Conservation (phyloP, 73 alveolate genomes). For the Paramecium primaurelia region DNA sequence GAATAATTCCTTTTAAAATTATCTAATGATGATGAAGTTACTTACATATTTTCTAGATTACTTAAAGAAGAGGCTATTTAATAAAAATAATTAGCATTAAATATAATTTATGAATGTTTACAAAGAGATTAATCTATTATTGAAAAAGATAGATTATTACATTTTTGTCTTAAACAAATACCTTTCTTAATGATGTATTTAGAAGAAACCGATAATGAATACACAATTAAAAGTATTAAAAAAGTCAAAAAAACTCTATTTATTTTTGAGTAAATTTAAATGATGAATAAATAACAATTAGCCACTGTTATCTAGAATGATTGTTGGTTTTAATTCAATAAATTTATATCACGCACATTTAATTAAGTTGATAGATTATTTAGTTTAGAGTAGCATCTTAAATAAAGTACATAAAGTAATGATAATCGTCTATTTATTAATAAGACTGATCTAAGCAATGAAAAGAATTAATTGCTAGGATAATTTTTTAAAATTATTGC, state of each 20-base stretch:
- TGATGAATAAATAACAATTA: not conserved
- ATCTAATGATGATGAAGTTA: not conserved
- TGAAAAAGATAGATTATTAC: not conserved
- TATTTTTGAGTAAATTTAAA: not conserved
- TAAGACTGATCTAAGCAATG: not conserved
- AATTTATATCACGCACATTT: not conserved
- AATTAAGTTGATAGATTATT: conserved; percentile 10
- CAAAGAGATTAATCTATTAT: not conserved
- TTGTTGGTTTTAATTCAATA: not conserved
- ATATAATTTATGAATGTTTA: not conserved
- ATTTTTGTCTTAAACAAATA: not conserved
- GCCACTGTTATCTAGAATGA: not conserved
- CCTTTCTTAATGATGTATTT: not conserved
- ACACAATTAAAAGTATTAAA: not conserved
- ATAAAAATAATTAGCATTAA: not conserved
- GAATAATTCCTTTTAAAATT: not conserved
- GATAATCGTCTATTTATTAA: not conserved
- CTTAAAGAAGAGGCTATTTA: not conserved
- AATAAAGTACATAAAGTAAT: not conserved
- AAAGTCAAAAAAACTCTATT: not conserved
- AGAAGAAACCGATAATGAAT: not conserved
- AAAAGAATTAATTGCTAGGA: not conserved
- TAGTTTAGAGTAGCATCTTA: not conserved
- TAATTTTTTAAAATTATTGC: not conserved
- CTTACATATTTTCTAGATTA: not conserved